Evolutionary conservation across 2,329 filamentous ascomycete genomes (phyloP).

Genomic region (Teratosphaeria nubilosa): DNA sequence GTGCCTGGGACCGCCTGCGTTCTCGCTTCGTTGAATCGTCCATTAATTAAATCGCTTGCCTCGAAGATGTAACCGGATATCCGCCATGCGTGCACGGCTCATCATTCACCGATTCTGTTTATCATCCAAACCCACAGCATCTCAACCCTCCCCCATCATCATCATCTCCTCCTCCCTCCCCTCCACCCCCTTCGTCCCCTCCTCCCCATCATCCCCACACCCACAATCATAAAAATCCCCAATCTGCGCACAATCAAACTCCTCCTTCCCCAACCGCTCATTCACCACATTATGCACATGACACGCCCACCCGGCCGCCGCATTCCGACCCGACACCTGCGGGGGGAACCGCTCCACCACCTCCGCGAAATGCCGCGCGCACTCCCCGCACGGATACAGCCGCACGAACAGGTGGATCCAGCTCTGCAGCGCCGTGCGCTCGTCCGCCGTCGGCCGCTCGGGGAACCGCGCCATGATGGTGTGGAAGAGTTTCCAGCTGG

Average conservation of each 20-base stretch:
- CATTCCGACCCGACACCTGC: constrained; percentile 51
- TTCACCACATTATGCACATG: constrained; percentile 60
- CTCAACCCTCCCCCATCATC: constrained; percentile 1
- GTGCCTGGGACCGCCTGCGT: too few relatives aligned
- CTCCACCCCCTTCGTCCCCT: constrained; percentile 7
- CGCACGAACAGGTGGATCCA: constrained; percentile 56
- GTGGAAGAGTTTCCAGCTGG: constrained; percentile 57
- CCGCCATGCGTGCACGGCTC: too few relatives aligned
- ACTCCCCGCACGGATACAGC: constrained; percentile 58
- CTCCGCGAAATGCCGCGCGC: constrained; percentile 52
- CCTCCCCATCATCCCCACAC: constrained; percentile 46
- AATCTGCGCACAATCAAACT: constrained; percentile 55
- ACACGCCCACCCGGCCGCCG: constrained; percentile 57
- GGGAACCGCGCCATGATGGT: constrained; percentile 58
- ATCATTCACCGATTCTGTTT: too few relatives aligned
- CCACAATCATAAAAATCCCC: constrained; percentile 59
- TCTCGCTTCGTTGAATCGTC: too few relatives aligned
- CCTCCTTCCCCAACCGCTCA: constrained; percentile 47
- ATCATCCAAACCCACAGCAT: too few relatives aligned
- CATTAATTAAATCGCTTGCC: too few relatives aligned
- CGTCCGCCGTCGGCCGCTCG: constrained; percentile 50
- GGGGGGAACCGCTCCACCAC: constrained; percentile 54
- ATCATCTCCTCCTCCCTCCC: constrained; percentile 2
- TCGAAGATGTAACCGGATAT: too few relatives aligned
- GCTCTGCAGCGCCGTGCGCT: constrained; percentile 48